phyloP scores from a whole-genome alignment of 768 basidiomycete genomes.

The Chalciporus chontae region DNA sequence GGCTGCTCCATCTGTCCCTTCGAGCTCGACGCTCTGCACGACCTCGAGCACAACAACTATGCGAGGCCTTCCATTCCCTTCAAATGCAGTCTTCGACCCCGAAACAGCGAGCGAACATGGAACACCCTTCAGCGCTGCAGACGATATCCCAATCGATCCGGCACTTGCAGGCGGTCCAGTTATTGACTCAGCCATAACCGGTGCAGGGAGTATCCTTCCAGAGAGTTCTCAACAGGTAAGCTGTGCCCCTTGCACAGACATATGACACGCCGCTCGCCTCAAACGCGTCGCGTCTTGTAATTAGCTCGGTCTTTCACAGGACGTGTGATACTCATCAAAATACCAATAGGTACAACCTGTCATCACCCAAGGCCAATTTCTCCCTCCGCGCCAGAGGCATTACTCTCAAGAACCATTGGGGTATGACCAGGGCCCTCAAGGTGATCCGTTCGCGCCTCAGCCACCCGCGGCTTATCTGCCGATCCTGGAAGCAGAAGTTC shows the following conservation, averaged over 20 bases:
- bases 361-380: constrained; percentile 30
- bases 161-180: constrained; percentile 47
- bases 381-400: constrained; percentile 9
- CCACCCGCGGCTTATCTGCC: constrained; percentile 50
- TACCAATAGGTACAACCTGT: constrained; percentile 23
- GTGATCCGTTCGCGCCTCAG: constrained; percentile 78
- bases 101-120: constrained; percentile 58
- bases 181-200: constrained; percentile 52
- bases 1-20: constrained; percentile 8
- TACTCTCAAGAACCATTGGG: constrained; percentile 39
- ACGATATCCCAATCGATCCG: constrained; percentile 82
- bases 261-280: constrained; percentile 21
- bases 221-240: constrained; percentile 36
- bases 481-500: constrained; percentile 42
- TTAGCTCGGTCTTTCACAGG: constrained; percentile 25
- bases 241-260: constrained; percentile 20
- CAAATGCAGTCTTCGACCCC: constrained; percentile 43
- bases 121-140: constrained; percentile 53
- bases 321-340: constrained; percentile 19
- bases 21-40: constrained; percentile 15
- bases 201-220: constrained; percentile 17
- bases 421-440: constrained; percentile 74
- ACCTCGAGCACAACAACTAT: constrained; percentile 32
- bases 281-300: constrained; percentile 72
- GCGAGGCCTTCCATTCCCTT: constrained; percentile 57